Evolutionary conservation across 1,284 basidiomycete genomes (phyloP).

Genomic region (Cutaneotrichosporon sp.): DNA sequence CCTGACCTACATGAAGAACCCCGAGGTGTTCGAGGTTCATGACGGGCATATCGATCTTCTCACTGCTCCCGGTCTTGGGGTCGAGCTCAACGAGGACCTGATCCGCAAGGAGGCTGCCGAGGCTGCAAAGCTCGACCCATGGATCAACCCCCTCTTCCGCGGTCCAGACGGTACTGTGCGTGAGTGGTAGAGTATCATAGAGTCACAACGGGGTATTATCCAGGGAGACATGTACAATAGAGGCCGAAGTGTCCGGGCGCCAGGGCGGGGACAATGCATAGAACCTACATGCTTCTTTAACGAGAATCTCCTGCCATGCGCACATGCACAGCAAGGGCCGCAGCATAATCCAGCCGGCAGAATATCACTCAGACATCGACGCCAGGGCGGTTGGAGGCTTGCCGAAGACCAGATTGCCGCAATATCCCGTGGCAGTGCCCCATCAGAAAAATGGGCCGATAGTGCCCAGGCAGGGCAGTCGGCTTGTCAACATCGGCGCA

Average conservation of each 20-base stretch:
- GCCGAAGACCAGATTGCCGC: no score
- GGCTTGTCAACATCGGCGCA: not conserved
- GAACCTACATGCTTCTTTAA: no score
- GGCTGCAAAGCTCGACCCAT: constrained; percentile 46
- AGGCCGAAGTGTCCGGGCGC: no score
- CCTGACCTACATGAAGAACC: constrained; percentile 57
- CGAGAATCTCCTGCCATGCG: no score
- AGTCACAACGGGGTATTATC: no score
- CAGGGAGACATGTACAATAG: no score
- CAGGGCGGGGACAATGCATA: not conserved
- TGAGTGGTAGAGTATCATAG: constrained; percentile 60
- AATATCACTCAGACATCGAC: no score
- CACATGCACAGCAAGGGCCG: no score
- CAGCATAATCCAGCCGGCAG: no score
- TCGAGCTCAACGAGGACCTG: constrained; percentile 62
- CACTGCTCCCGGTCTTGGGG: constrained; percentile 62
- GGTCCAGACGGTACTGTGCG: constrained; percentile 55
- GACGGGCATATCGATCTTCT: constrained; percentile 59
- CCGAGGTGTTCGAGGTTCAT: constrained; percentile 59
- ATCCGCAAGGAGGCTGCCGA: constrained; percentile 55
- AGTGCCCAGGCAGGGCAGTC: no score
- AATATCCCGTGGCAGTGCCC: no score
- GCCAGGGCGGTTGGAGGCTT: no score
- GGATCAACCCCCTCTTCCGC: constrained; percentile 62
- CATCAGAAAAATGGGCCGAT: not conserved